Conservation (phyloP, 2,329 filamentous ascomycete genomes). For the Aspergillus sp. region DNA sequence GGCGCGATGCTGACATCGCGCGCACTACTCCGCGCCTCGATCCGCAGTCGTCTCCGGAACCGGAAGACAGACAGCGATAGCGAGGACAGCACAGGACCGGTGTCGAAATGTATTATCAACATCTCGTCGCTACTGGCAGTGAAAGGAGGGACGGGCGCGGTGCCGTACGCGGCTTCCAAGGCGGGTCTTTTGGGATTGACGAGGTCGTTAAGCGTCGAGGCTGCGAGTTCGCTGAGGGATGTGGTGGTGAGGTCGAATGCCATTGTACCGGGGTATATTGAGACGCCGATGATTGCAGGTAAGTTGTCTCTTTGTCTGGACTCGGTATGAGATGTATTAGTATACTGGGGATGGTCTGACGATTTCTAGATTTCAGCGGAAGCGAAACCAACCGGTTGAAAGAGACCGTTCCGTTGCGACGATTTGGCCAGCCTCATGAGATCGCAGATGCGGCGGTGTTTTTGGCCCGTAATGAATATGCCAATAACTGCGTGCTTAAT, state of each 20-base stretch:
- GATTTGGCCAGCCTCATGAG: constrained; percentile 68
- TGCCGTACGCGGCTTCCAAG: constrained; percentile 76
- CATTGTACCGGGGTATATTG: constrained; percentile 78
- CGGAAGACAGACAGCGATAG: constrained; percentile 3
- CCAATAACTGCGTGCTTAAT: constrained; percentile 83
- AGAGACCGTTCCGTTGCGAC: constrained; percentile 60
- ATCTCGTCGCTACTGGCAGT: constrained; percentile 72
- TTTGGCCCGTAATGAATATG: constrained; percentile 73
- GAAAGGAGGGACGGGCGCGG: constrained; percentile 68
- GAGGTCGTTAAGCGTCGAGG: constrained; percentile 35
- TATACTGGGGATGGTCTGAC: background rate
- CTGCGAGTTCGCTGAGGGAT: constrained; percentile 56
- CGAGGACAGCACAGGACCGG: constrained; percentile 40
- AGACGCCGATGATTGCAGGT: constrained; percentile 78
- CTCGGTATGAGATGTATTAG: background rate
- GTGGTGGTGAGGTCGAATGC: constrained; percentile 72
- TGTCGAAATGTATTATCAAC: constrained; percentile 77
- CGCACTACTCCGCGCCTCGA: constrained; percentile 36
- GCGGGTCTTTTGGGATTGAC: constrained; percentile 69
- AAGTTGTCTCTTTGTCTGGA: constrained; percentile 22
- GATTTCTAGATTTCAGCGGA: constrained; percentile 42
- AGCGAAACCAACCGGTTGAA: constrained; percentile 30
- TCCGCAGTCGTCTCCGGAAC: constrained; percentile 30
- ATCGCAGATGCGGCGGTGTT: constrained; percentile 81
- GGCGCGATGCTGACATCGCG: constrained; percentile 42